phyloP scores from a whole-genome alignment of 768 basidiomycete genomes.

The Tricholoma matsutake region DNA sequence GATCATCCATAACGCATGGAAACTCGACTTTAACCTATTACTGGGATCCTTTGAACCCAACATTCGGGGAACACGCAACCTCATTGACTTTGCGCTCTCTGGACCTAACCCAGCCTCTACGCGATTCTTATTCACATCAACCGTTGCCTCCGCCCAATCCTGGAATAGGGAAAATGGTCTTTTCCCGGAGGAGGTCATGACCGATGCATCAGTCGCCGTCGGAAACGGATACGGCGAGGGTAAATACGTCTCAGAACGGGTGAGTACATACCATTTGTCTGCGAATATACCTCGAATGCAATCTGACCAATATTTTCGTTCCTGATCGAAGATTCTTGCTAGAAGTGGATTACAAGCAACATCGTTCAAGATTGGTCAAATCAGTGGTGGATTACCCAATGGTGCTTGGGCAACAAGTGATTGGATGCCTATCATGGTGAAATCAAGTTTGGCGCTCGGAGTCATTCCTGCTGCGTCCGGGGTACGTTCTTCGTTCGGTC shows the following conservation, averaged over 20 bases:
- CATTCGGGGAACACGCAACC: constrained; percentile 42
- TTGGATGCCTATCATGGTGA: constrained; percentile 45
- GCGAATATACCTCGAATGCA: background rate
- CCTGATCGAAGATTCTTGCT: constrained; percentile 21
- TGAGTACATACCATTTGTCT: constrained; percentile 9
- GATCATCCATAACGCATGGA: constrained; percentile 44
- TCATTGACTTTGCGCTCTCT: constrained; percentile 38
- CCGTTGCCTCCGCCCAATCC: constrained; percentile 30
- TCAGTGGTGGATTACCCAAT: constrained; percentile 34
- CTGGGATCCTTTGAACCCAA: constrained; percentile 50
- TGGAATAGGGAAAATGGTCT: constrained; percentile 27
- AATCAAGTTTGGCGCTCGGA: constrained; percentile 22
- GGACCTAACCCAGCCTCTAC: constrained; percentile 21
- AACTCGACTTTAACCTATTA: constrained; percentile 43
- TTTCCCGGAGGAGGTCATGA: constrained; percentile 33
- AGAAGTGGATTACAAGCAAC: too few relatives aligned
- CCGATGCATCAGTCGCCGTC: constrained; percentile 29
- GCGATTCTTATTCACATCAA: constrained; percentile 40
- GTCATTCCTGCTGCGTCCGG: constrained; percentile 20
- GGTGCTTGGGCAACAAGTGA: constrained; percentile 44
- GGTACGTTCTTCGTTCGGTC: constrained; percentile 18
- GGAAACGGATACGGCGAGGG: constrained; percentile 44
- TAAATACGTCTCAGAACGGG: constrained; percentile 41
- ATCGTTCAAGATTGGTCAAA: constrained; percentile 39
- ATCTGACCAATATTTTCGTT: background rate